Evolutionary conservation across 495 filamentous ascomycete genomes (phyloP).

Genomic region (Glonium stellatum): DNA sequence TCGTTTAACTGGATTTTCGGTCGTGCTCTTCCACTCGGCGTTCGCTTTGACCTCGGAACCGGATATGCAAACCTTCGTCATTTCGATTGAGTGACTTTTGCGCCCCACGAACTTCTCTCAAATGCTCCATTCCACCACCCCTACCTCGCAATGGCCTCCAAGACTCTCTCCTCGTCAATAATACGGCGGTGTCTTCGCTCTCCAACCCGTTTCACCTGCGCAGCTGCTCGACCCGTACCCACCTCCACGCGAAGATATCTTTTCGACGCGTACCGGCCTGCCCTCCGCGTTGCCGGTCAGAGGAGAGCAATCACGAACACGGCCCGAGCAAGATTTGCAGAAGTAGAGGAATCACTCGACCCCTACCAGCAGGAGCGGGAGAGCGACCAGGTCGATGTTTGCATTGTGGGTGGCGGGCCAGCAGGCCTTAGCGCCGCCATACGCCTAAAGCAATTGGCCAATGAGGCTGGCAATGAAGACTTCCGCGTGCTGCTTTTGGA

Average conservation of each 20-base stretch:
- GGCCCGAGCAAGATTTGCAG: slow-evolving; percentile 38
- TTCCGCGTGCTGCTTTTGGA: slow-evolving; percentile 90
- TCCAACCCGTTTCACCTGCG: neutral
- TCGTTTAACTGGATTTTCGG: too few species aligned
- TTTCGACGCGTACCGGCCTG: slow-evolving; percentile 18
- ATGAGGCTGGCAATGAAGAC: slow-evolving; percentile 90
- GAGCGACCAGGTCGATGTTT: slow-evolving; percentile 89
- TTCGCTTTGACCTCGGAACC: neutral
- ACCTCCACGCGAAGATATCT: neutral
- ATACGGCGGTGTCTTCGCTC: slow-evolving; percentile 7
- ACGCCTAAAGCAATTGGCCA: slow-evolving; percentile 89
- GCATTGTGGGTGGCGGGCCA: slow-evolving; percentile 91
- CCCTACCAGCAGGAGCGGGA: slow-evolving; percentile 71
- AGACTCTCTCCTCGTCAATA: slow-evolving; percentile 10
- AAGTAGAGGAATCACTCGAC: slow-evolving; percentile 61
- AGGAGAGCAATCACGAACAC: slow-evolving; percentile 23
- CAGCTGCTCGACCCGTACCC: slow-evolving; percentile 1
- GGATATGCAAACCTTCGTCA: slow-evolving; percentile 16
- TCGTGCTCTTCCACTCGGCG: neutral
- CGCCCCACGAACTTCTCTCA: neutral
- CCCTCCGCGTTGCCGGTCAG: slow-evolving; percentile 24
- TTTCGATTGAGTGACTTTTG: slow-evolving; percentile 3
- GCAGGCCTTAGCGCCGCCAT: slow-evolving; percentile 91
- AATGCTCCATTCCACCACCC: neutral
- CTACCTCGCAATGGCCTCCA: slow-evolving; percentile 22